Evolutionary conservation across 139 green algal genomes (phyloP), one percentile per base, ranked within the genome.

Genomic region (Gonium pectorale): DNA sequence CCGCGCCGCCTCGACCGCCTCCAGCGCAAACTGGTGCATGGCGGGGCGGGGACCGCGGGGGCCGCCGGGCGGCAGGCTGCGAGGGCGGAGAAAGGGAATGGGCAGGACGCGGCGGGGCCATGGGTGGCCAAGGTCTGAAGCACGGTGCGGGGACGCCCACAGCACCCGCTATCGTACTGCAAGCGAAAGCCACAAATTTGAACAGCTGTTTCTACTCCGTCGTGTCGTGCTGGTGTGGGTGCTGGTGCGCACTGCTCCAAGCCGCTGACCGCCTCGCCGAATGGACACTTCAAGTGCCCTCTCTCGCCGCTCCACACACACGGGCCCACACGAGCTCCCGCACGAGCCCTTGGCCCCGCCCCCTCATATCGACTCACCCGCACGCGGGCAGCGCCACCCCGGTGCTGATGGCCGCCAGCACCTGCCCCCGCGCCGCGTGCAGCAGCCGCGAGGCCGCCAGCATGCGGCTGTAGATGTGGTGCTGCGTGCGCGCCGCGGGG

Each of bases 341-440:
- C n/a, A n/a, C n/a, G n/a, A n/a, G n/a, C n/a, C n/a, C n/a, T n/a
- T n/a, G n/a, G n/a, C n/a, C n/a, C n/a, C n/a, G n/a, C n/a, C n/a
- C n/a, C n/a, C n/a, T n/a, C n/a, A 35, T 37, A 37, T 46, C 8
- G 17, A 49, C 73, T 2, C 38, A 81, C 73, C 73, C 31, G 73
- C 38, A 29, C 38, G 4, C 9, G n/a, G 73, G 52, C 73, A 69
- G 73, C 59, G 73, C 52, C 54, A 81, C 59, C 3, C 73, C 73
- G 5, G 73, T 69, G 3, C 54, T 13, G 15, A 43, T 26, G 5
- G 38, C 73, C 56, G 38, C 54, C 56, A 56, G 8, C 37, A 69
- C 11, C 73, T 69, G 54, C 52, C 22, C 54, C 54, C 73, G 54
- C 24, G 56, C 5, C 8, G 51, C 15, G 54, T 59, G 56, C 73